Conservation (phyloP, 352 stramenopile species). For the Pythium dissimile region DNA sequence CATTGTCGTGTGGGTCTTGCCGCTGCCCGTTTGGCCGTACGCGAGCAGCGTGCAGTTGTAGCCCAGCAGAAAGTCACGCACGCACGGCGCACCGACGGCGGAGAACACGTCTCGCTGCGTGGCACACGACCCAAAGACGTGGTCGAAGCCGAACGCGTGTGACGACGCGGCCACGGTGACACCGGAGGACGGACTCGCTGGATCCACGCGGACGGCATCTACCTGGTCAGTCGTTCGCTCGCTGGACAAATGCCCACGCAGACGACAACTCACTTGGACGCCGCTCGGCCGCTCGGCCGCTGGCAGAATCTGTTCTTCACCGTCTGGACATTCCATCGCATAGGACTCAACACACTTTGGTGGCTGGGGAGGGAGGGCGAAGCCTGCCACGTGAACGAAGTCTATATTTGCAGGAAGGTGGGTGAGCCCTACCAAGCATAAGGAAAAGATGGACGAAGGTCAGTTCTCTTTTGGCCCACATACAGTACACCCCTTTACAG, state of each 20-base stretch:
- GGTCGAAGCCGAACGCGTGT: conserved; percentile 36
- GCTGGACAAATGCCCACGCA: conserved; percentile 20
- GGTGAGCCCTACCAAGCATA: not conserved
- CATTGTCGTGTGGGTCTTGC: conserved; percentile 62
- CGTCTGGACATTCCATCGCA: not conserved
- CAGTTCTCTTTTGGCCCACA: too few species aligned
- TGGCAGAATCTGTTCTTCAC: not conserved
- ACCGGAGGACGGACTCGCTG: not conserved
- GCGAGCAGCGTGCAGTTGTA: conserved; percentile 76
- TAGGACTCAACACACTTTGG: not conserved
- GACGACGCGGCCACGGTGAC: conserved; percentile 16
- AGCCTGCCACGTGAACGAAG: not conserved
- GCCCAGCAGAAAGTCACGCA: conserved; percentile 46
- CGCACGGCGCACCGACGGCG: conserved; percentile 39
- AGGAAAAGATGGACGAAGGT: too few species aligned
- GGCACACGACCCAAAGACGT: conserved; percentile 34
- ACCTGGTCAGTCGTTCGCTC: conserved; percentile 7
- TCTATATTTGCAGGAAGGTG: conserved; percentile 8
- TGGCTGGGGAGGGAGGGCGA: not conserved
- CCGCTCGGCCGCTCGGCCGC: not conserved
- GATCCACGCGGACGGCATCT: not conserved
- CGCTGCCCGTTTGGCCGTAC: conserved; percentile 68
- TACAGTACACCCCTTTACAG: too few species aligned
- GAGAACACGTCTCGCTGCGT: conserved; percentile 47
- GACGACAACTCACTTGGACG: conserved; percentile 65